Base-by-base conservation (phyloP, 1,139 yeast genomes). In the Geotrichum histeridarum region DNA sequence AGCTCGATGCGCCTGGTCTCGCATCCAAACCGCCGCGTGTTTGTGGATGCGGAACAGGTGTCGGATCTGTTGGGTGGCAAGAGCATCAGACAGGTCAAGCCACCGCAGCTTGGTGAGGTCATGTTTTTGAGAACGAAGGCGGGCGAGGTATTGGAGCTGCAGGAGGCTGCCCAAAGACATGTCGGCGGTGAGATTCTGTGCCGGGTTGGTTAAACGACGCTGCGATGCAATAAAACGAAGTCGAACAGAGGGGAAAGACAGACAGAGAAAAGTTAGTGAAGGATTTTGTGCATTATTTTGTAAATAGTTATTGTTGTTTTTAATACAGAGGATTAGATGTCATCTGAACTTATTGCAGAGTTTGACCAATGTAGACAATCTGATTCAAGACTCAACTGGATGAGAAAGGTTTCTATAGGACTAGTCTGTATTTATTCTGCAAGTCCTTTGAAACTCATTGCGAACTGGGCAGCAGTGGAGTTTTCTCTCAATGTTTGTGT, bases 51-150 rank as follows among this genome's bases (percentile, higher is more conserved):
- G 22, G 77, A 79, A 5, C 96, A 90, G 63, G 73, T 93, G 57
- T 79, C 79, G 65, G 81, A 82, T 30, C 77, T 93, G 61, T 86
- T 95, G 15, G 77, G 84, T 7, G 98, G 99, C 3, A 74, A 80
- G 57, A 79, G 82, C 27, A 85, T 88, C 18, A 79, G 95, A 72
- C 77, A 81, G 63, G 82, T 91, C 59, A 79, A 81, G 64, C 95
- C 97, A 0, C 74, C 89, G 54, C 90, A 86, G 66, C 94, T 96
- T 0, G 96, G 97, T 32, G 99, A 93, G 70, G 78, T 88, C 58
- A 80, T 91, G 61, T 82, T 93, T 63, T 78, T 93, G 41, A 75
- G 78, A 57, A 57, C 59, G 33, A 70, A 70, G 33, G 75, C 74
- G 54, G 77, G 77, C 6, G 75, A 77, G 7, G 81, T 87, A 50